Percentiles rank a stretch among this genome's conserved stretches.
phyloP scores from a whole-genome alignment of 352 stramenopile genomes.

The Globisporangium nodosum region DNA sequence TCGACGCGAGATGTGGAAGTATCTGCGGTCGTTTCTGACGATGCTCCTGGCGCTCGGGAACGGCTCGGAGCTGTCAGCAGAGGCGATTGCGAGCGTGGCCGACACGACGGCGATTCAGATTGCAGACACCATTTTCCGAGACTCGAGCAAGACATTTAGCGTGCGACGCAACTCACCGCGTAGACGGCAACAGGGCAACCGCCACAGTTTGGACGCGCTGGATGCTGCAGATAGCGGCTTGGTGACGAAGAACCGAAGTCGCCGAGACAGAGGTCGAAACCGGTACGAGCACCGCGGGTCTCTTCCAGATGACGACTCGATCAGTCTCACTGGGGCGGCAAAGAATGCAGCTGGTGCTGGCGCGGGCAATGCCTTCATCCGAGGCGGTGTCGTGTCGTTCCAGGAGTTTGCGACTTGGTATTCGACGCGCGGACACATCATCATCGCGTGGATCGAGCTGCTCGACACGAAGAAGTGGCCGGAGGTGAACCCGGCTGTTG shows the following conservation, averaged over 20 bases:
- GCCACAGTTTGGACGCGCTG: slow-evolving; percentile 55
- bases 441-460: slow-evolving; percentile 86
- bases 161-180: slow-evolving; percentile 25
- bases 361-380: slow-evolving; percentile 65
- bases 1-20: slow-evolving; percentile 89
- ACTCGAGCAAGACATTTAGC: slow-evolving; percentile 78
- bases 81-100: slow-evolving; percentile 74
- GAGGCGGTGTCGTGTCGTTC: slow-evolving; percentile 73
- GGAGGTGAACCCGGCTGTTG: slow-evolving; percentile 47
- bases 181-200: slow-evolving; percentile 25
- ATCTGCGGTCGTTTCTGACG: slow-evolving; percentile 92
- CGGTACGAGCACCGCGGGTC: slow-evolving; percentile 72
- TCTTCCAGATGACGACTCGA: slow-evolving; percentile 47
- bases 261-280: slow-evolving; percentile 22
- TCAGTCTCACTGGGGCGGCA: slow-evolving; percentile 50
- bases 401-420: slow-evolving; percentile 87
- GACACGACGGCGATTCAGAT: slow-evolving; percentile 82
- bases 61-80: slow-evolving; percentile 69
- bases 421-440: slow-evolving; percentile 66
- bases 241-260: slow-evolving; percentile 24
- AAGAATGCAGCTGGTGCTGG: slow-evolving; percentile 45
- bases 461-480: slow-evolving; percentile 84
- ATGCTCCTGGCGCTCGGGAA: slow-evolving; percentile 94
- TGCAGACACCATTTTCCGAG: slow-evolving; percentile 76
- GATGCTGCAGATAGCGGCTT: slow-evolving; percentile 35